These are phyloP conservation scores for Debaryomyces nepalensis DNA, from an alignment of 1,139 yeast species.

Conservation along the genomic window DNA sequence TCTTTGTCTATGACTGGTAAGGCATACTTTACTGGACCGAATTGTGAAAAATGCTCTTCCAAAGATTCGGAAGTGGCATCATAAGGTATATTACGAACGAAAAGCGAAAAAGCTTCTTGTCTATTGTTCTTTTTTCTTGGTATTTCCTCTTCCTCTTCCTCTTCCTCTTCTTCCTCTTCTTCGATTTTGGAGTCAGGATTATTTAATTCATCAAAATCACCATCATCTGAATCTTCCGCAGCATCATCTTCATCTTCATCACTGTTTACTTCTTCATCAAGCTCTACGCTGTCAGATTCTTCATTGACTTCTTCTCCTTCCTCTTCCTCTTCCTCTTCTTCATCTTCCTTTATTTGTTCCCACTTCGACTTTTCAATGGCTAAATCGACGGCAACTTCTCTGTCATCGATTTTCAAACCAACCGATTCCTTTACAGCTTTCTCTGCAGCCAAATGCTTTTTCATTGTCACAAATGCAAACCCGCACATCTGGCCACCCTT, in stretches of 20 bases:
- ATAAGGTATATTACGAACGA: conserved; percentile 92
- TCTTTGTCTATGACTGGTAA: conserved; percentile 87
- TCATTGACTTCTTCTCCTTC: conserved; percentile 33
- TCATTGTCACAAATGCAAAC: conserved; percentile 93
- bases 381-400: conserved; percentile 93
- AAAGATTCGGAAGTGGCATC: conserved; percentile 86
- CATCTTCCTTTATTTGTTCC: conserved; percentile 51
- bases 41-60: conserved; percentile 74
- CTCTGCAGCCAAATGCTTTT: conserved; percentile 76
- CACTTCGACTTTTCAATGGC: conserved; percentile 89
- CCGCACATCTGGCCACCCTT: conserved; percentile 91
- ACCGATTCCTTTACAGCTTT: conserved; percentile 74
- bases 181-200: conserved; percentile 32
- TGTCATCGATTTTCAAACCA: conserved; percentile 83
- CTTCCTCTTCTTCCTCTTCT: conserved; percentile 33
- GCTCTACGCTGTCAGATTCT: conserved; percentile 30
- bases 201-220: conserved; percentile 19
- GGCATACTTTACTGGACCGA: conserved; percentile 92
- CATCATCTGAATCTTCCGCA: conserved; percentile 35
- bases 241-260: conserved; percentile 43
- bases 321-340: conserved; percentile 45
- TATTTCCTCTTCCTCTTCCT: conserved; percentile 35
- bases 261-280: conserved; percentile 26
- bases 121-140: conserved; percentile 53
- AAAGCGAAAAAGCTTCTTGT: conserved; percentile 72